Conservation (phyloP, 441 rosid genomes). For the Metrosideros polymorpha region DNA sequence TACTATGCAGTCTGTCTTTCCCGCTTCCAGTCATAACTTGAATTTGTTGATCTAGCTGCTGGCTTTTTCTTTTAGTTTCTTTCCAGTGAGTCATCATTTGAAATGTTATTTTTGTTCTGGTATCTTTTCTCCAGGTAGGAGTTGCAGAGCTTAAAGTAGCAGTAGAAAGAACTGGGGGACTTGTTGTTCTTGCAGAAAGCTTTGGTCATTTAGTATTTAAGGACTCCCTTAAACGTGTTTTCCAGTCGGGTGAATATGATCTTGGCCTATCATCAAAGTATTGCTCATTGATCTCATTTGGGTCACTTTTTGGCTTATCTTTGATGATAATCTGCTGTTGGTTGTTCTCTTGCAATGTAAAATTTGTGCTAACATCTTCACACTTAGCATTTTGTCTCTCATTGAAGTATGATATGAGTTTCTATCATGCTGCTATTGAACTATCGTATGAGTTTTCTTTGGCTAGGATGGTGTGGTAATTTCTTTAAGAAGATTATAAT, state of each 20-base stretch:
- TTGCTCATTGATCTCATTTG: constrained; percentile 20
- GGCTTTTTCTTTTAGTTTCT: not conserved
- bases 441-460: not conserved
- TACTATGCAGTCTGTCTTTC: not conserved
- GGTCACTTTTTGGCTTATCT: not conserved
- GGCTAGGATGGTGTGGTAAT: not conserved
- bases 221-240: constrained; percentile 74
- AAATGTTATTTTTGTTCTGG: not conserved
- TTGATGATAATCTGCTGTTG: not conserved
- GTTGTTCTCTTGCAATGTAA: not conserved
- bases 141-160: constrained; percentile 91
- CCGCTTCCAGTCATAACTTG: not conserved
- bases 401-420: not conserved
- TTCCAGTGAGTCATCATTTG: not conserved
- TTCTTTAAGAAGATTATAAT: not conserved
- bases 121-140: constrained; percentile 49
- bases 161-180: constrained; percentile 90
- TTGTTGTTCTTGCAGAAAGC: constrained; percentile 94
- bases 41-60: not conserved
- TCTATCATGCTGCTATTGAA: not conserved
- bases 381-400: not conserved
- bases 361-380: not conserved
- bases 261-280: constrained; percentile 84
- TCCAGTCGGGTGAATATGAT: constrained; percentile 63
- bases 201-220: constrained; percentile 90